Conservation (phyloP, 345 rosid genomes). For the Turritis glabra region DNA sequence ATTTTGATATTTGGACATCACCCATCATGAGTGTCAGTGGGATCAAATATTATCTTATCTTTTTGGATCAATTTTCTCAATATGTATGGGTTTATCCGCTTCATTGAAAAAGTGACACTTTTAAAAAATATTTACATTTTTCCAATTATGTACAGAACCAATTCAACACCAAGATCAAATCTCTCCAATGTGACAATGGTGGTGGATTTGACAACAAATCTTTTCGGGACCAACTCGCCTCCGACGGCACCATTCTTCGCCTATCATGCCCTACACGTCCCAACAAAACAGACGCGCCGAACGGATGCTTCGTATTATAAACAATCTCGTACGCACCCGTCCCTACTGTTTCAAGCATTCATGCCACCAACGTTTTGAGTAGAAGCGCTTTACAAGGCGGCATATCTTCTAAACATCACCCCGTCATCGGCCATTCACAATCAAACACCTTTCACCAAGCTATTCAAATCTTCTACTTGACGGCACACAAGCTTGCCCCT, state of each 20-base stretch:
- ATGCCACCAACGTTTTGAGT: not conserved
- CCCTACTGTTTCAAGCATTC: not conserved
- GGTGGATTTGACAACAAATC: accelerated
- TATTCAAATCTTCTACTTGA: not conserved
- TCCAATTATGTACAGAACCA: not conserved
- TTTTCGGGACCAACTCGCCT: not conserved
- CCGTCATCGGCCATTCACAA: not conserved
- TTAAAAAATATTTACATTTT: not conserved
- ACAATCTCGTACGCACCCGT: not conserved
- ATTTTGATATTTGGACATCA: no score
- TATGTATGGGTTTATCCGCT: no score
- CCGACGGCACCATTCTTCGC: accelerated
- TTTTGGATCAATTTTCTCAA: no score
- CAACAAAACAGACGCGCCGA: not conserved
- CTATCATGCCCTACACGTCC: not conserved
- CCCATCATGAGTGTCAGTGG: no score
- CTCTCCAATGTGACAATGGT: not conserved
- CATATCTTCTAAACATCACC: not conserved
- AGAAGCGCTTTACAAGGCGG: not conserved
- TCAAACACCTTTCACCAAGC: no score
- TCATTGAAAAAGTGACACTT: not conserved
- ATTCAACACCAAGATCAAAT: not conserved
- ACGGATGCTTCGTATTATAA: not conserved
- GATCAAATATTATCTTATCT: no score
- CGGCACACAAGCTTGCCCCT: not conserved